phyloP scores from a whole-genome alignment of 352 stramenopile species.

The Phytopythium aichiense region DNA sequence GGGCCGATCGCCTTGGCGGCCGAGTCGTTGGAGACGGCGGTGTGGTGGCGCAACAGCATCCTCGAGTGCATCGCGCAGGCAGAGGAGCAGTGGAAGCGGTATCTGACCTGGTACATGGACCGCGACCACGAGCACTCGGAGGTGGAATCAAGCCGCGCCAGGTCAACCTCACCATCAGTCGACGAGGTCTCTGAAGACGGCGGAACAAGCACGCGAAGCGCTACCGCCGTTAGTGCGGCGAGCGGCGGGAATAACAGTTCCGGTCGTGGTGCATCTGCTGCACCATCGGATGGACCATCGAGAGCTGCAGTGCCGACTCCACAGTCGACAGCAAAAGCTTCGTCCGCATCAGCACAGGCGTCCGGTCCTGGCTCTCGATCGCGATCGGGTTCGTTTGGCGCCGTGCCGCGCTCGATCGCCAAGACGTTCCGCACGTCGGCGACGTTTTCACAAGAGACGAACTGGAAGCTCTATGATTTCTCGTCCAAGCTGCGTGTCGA shows the following conservation, averaged over 20 bases:
- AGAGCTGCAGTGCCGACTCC: not conserved
- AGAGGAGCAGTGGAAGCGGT: slow-evolving; percentile 83
- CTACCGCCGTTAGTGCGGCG: not conserved
- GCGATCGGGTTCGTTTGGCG: slow-evolving; percentile 61
- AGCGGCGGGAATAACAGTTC: not conserved
- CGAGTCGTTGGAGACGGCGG: slow-evolving; percentile 77
- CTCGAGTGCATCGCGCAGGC: slow-evolving; percentile 80
- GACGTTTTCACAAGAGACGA: slow-evolving; percentile 74
- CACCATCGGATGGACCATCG: not conserved
- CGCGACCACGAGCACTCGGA: slow-evolving; percentile 49
- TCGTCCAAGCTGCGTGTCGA: slow-evolving; percentile 72
- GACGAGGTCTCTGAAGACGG: slow-evolving; percentile 1
- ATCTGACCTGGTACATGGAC: slow-evolving; percentile 86
- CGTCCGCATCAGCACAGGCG: not conserved
- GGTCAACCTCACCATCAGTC: not conserved
- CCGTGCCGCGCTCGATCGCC: slow-evolving; percentile 68
- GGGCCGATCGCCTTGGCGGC: slow-evolving; percentile 72
- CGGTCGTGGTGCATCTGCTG: not conserved
- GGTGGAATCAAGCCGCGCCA: slow-evolving; percentile 16
- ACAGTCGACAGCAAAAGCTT: not conserved
- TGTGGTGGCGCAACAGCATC: slow-evolving; percentile 86
- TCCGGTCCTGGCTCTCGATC: slow-evolving; percentile 13
- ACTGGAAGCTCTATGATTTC: slow-evolving; percentile 73
- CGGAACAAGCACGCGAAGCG: not conserved
- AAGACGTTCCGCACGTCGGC: slow-evolving; percentile 75